Evolutionary conservation across 768 basidiomycete species (phyloP), one percentile per base, ranked within the genome.

Genomic region (Lyophyllum shimeji): DNA sequence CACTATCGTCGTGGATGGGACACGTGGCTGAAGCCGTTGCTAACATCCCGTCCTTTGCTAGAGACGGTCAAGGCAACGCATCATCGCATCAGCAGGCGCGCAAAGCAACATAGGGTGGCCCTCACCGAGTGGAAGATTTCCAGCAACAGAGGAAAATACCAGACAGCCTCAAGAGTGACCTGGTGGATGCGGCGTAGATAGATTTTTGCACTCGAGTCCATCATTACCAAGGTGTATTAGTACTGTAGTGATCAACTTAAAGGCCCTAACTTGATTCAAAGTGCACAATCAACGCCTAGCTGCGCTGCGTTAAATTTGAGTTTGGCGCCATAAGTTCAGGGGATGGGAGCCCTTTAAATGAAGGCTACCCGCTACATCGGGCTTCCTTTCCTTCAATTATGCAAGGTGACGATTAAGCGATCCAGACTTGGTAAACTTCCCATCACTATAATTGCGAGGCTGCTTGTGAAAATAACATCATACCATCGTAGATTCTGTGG

Each of bases 401-500:
- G 45, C 52, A 51, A 9, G 45, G 33, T 46, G 43, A 49, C 40
- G 50, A 51, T 56, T 56, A 60, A 58, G 58, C 63, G 59, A 64
- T 51, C 21, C 29, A 55, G 53, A 52, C 50, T 24, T 56, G 49
- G 56, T 46, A 51, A 29, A 46, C 42, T 59, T 60, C 49, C 54
- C 53, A 57, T 47, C 33, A 31, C 33, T 37, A 42, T 17, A 25
- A 34, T 40, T 40, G 6, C 15, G n/a, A 15, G n/a, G 46, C 31
- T 53, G 34, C 48, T 56, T 60, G 52, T 57, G 47, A 56, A 56
- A 34, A 53, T 42, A 50, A 39, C 43, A 43, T 34, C 29, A 11
- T 40, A 46, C 24, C 55, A 64, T 67, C 60, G 60, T 62, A 66
- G 63, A 69, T 69, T 67, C 60, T 63, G 51, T 51, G 54, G 69